Evolutionary conservation across 2,329 filamentous ascomycete genomes (phyloP).

Genomic region (Penicillium sclerotigenum): DNA sequence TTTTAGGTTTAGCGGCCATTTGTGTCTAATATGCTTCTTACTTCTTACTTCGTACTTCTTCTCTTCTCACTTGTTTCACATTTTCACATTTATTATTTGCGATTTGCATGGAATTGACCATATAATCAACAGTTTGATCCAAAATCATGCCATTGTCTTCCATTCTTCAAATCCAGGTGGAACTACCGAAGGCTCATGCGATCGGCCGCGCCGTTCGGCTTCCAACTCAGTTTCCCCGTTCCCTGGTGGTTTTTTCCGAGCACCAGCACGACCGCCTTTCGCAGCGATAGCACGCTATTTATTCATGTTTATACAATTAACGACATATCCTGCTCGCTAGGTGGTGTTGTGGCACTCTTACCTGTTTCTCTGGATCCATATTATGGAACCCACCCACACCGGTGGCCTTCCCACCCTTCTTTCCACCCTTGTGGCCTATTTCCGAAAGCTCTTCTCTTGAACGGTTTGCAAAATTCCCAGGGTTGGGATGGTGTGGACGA

Average conservation of each 20-base stretch:
- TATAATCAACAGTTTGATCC: neutral
- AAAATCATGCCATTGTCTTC: constrained; percentile 13
- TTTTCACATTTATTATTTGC: neutral
- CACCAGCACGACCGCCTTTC: constrained; percentile 23
- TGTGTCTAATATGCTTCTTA: neutral
- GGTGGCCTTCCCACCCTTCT: constrained; percentile 27
- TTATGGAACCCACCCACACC: constrained; percentile 28
- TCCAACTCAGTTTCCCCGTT: constrained; percentile 8
- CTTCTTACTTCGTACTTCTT: neutral
- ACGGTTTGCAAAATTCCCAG: constrained; percentile 38
- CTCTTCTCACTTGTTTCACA: neutral
- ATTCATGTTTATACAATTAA: neutral
- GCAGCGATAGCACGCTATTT: constrained; percentile 26
- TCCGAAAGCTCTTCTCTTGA: constrained; percentile 25
- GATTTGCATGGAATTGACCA: neutral
- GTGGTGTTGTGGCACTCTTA: constrained; percentile 3
- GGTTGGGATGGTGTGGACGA: constrained; percentile 26
- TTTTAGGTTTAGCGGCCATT: constrained; percentile 13
- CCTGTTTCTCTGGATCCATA: constrained; percentile 32
- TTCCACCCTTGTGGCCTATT: constrained; percentile 27
- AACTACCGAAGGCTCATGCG: constrained; percentile 19
- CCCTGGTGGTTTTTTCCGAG: neutral
- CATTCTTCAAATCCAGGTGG: constrained; percentile 23
- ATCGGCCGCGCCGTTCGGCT: constrained; percentile 1
- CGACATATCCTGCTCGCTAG: neutral